Evolutionary conservation across 768 basidiomycete genomes (phyloP).

Genomic region (Clitopilus passeckerianus): DNA sequence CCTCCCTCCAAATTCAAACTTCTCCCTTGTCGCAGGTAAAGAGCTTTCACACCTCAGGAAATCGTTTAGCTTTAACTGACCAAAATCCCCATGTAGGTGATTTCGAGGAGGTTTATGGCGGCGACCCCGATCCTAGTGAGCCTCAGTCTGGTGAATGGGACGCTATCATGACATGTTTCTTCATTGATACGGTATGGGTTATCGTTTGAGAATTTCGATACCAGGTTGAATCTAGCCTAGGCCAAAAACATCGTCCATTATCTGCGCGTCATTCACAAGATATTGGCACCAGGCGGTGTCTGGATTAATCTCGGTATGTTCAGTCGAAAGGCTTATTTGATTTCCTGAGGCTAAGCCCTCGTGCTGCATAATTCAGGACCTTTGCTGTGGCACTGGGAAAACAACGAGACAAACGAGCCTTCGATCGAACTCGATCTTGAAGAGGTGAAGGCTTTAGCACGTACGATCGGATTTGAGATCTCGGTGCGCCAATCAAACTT

Average conservation of each 20-base stretch:
- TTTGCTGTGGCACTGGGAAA: slow-evolving; percentile 96
- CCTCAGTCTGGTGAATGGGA: slow-evolving; percentile 82
- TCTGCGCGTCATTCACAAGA: slow-evolving; percentile 77
- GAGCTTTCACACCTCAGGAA: not conserved
- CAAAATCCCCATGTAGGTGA: slow-evolving; percentile 64
- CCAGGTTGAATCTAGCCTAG: slow-evolving; percentile 28
- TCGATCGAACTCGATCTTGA: slow-evolving; percentile 89
- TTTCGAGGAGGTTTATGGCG: slow-evolving; percentile 89
- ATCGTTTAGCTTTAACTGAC: not conserved
- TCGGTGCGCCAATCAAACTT: slow-evolving; percentile 42
- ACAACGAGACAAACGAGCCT: slow-evolving; percentile 72
- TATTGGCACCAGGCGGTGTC: slow-evolving; percentile 80
- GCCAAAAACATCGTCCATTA: slow-evolving; percentile 92
- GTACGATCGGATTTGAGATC: slow-evolving; percentile 76
- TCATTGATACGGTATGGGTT: slow-evolving; percentile 81
- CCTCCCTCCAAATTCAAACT: slow-evolving; percentile 59
- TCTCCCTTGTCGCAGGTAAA: slow-evolving; percentile 83
- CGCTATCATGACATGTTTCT: slow-evolving; percentile 91
- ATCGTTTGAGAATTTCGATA: not conserved
- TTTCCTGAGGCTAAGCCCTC: no score
- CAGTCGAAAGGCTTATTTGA: not conserved
- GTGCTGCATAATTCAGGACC: slow-evolving; percentile 49
- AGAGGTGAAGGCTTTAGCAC: slow-evolving; percentile 75
- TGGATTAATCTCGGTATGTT: slow-evolving; percentile 84
- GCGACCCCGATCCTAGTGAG: slow-evolving; percentile 45